Evolutionary conservation across 306 rosid genomes (phyloP).

Genomic region (Datisca glomerata): DNA sequence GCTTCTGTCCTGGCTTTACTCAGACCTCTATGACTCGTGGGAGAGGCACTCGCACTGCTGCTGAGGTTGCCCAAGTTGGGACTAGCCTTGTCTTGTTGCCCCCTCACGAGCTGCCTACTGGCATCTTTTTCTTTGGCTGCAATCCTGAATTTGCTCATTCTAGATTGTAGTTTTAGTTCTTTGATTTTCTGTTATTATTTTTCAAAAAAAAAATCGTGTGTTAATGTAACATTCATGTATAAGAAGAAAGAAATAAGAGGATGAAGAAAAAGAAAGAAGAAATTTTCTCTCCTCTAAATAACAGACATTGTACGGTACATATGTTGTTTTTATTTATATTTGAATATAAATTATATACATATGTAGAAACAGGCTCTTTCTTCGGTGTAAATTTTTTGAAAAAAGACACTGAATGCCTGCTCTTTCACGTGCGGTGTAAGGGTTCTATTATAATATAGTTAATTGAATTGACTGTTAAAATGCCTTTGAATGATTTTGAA

Average conservation of each 20-base stretch:
- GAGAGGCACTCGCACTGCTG: conserved; percentile 53
- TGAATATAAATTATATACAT: too few species aligned
- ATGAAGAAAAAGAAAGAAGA: too few species aligned
- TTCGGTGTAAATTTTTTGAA: too few species aligned
- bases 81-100: conserved; percentile 57
- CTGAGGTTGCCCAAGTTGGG: conserved; percentile 34
- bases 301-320: neutral
- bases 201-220: neutral
- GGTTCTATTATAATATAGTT: too few species aligned
- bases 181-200: neutral
- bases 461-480: too few species aligned
- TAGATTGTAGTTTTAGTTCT: neutral
- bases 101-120: conserved; percentile 39
- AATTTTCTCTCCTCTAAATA: too few species aligned
- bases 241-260: too few species aligned
- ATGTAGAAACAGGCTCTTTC: too few species aligned
- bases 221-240: neutral
- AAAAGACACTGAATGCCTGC: too few species aligned
- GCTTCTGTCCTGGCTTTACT: conserved; percentile 89
- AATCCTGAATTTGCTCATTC: neutral
- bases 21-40: conserved; percentile 77
- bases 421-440: too few species aligned
- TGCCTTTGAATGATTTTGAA: too few species aligned
- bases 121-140: conserved; percentile 26
- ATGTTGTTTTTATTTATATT: neutral